These are phyloP conservation scores for Apiospora rasikravindrae DNA, from an alignment of 2,329 filamentous ascomycete species.

Conservation along the genomic window DNA sequence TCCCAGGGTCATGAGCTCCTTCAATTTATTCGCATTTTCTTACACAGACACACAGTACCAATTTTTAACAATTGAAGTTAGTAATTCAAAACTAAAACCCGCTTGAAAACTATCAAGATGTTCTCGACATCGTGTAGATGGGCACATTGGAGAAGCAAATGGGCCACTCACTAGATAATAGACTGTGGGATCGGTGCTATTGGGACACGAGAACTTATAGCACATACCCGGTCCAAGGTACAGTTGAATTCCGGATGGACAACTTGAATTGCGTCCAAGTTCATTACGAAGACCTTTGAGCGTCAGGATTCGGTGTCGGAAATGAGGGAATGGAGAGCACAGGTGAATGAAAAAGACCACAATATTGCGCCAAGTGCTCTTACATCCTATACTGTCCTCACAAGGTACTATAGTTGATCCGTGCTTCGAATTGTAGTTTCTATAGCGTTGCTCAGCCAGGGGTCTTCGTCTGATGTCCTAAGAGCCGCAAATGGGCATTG, in stretches of 20 bases:
- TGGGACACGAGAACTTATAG: not conserved
- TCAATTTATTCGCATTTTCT: no score
- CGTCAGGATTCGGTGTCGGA: not conserved
- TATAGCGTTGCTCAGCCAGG: not conserved
- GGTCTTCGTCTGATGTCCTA: not conserved
- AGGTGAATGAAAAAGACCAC: not conserved
- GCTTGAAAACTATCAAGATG: no score
- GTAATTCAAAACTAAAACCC: no score
- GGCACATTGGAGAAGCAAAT: no score
- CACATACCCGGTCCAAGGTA: not conserved
- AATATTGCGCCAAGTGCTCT: not conserved
- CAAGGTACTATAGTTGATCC: not conserved
- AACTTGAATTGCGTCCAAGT: not conserved
- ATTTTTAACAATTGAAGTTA: no score
- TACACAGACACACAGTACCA: no score
- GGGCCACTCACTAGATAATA: no score
- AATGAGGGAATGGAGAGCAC: not conserved
- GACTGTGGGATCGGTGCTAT: no score
- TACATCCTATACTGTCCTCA: not conserved
- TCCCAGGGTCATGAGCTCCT: no score
- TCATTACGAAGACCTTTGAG: not conserved
- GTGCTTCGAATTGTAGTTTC: not conserved
- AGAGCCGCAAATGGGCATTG: not conserved
- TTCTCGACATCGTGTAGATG: no score
- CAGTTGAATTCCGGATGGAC: not conserved